These are phyloP conservation scores for Didymellaceae sp. DNA, from an alignment of 2,329 filamentous ascomycete genomes.

Conservation along the genomic window DNA sequence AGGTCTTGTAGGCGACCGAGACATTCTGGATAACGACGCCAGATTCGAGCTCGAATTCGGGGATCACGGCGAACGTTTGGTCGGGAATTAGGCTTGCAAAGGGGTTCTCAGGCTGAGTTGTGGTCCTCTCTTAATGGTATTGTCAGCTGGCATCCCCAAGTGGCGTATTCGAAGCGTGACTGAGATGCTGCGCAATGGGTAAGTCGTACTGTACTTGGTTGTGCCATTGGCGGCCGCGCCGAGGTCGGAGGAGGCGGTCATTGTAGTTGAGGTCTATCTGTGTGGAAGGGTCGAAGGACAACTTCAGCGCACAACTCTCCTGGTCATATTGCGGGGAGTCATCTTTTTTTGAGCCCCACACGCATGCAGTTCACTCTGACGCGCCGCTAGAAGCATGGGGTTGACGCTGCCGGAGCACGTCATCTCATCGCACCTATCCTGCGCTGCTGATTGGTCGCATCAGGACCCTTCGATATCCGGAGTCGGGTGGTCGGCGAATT, in stretches of 20 bases:
- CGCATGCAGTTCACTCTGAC: conserved; percentile 24
- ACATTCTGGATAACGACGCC: conserved; percentile 82
- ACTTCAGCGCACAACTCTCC: conserved; percentile 16
- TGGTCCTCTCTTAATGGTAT: conserved; percentile 40
- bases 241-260: conserved; percentile 26
- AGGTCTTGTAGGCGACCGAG: conserved; percentile 69
- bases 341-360: conserved; percentile 25
- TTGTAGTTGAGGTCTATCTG: conserved; percentile 15
- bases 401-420: conserved; percentile 40
- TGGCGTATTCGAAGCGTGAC: too few relatives aligned
- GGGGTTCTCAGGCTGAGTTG: conserved; percentile 84
- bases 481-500: too few relatives aligned
- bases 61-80: conserved; percentile 85
- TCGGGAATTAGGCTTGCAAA: conserved; percentile 86
- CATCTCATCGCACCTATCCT: conserved; percentile 5
- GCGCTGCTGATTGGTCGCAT: conserved; percentile 4
- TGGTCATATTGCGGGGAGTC: conserved; percentile 36
- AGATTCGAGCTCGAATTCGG: conserved; percentile 90
- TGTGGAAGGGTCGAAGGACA: conserved; percentile 11
- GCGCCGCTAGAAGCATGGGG: conserved; percentile 33
- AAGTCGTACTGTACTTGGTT: conserved; percentile 32
- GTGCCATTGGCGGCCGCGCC: conserved; percentile 28
- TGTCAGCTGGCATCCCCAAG: too few relatives aligned
- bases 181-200: too few relatives aligned
- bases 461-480: too few relatives aligned